Base-by-base conservation (phyloP, 2,329 filamentous ascomycete species). In the Metarhizium humberi region DNA sequence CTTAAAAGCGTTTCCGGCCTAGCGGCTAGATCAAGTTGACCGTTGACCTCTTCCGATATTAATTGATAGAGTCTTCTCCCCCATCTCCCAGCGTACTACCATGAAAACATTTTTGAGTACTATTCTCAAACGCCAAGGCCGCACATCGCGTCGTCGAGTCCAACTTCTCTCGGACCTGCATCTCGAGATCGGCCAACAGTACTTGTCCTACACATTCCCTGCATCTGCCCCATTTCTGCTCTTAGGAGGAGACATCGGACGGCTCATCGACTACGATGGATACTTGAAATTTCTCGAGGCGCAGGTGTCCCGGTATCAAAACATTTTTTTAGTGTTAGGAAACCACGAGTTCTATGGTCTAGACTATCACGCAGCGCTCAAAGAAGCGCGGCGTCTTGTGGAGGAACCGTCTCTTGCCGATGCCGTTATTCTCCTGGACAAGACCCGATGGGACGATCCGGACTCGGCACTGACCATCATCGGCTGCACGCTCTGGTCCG, bases 401-500 rank as follows among this genome's bases (percentile, higher is more conserved):
- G 51, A 64, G 3, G 76, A 80, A 54, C 65, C 70, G 0, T 53
- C 50, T 0, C 61, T 80, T 13, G 54, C 53, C 0, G 69, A 69
- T 0, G 72, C 67, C 38, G 53, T 81, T 11, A 64, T 73, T 4
- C 60, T 82, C 4, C 62, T 82, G 42, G 65, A 81, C 58, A 69
- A 70, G 18, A 65, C 65, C 18, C 61, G 71, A 6, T 74, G 70
- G 58, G 64, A 69, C 29, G 73, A 77, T 18, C 63, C 69, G 1
- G 65, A 65, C 2, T 73, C 74, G 0, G 63, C 63, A 29, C 53
- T 82, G n/a, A 78, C 74, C 3, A 65, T 85, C 3, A 64, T 85
- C 2, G 81, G 81, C 6, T 83, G 78, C 58, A 82, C 80, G 2
- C 69, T 85, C 0, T 83, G 80, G 77, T 82, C 79, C 1, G 59